Conservation (phyloP, 169 alveolate genomes). For the Plasmodium berghei region DNA sequence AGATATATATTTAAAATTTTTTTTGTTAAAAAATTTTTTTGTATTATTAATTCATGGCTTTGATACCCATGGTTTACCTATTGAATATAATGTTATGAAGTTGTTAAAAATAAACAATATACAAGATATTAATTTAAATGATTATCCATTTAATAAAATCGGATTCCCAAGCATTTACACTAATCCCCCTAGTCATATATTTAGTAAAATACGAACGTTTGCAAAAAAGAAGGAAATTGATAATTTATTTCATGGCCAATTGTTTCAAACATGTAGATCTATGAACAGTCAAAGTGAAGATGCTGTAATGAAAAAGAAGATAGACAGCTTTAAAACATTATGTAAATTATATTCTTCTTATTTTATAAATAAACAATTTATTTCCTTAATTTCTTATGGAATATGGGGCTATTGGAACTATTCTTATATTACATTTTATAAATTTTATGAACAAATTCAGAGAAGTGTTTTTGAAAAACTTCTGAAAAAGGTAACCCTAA, state of each 20-base stretch:
- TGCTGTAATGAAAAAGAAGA: conserved; percentile 12
- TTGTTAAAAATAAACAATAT: conserved; percentile 63
- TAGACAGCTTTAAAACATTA: conserved; percentile 20
- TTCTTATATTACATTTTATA: conserved; percentile 51
- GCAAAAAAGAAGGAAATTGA: too few relatives aligned
- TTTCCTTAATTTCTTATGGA: conserved; percentile 61
- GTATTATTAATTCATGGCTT: conserved; percentile 90
- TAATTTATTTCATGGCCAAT: too few relatives aligned
- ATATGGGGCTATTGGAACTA: conserved; percentile 75
- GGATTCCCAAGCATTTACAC: not conserved
- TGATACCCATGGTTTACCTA: conserved; percentile 94
- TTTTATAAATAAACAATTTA: conserved; percentile 60
- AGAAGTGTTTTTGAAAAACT: conserved; percentile 27
- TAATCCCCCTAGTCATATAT: too few relatives aligned
- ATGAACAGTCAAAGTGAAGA: too few relatives aligned
- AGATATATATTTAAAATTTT: conserved; percentile 85
- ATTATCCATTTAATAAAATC: not conserved
- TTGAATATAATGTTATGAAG: conserved; percentile 85
- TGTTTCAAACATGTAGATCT: too few relatives aligned
- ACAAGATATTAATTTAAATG: conserved; percentile 17
- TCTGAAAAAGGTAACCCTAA: conserved; percentile 24
- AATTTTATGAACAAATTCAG: conserved; percentile 61
- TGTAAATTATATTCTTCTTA: conserved; percentile 55
- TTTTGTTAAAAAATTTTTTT: conserved; percentile 82
- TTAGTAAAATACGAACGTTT: too few relatives aligned